Conservation (phyloP, 2,329 filamentous ascomycete genomes). For the Talaromyces sp. region DNA sequence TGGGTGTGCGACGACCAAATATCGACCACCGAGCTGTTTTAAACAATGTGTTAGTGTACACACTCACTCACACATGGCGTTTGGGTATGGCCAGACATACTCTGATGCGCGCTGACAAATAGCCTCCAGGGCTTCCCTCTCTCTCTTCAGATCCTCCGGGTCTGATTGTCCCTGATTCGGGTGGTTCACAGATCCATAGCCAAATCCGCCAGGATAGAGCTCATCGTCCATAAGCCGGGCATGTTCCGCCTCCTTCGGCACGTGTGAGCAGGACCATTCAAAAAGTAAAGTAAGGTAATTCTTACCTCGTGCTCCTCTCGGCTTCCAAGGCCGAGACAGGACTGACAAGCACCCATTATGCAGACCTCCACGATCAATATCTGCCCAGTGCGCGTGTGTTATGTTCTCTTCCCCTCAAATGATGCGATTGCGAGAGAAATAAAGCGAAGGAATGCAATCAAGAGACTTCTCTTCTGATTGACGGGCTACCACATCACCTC, state of each 20-base stretch:
- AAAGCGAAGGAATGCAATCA: not conserved
- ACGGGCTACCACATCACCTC: not conserved
- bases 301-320: conserved; percentile 33
- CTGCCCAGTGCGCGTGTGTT: not conserved
- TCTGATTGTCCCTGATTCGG: conserved; percentile 33
- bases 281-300: not conserved
- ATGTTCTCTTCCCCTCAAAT: not conserved
- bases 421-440: not conserved
- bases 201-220: conserved; percentile 38
- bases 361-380: not conserved
- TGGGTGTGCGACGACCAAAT: conserved; percentile 40
- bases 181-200: conserved; percentile 36
- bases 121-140: conserved; percentile 40
- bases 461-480: not conserved
- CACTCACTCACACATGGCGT: not conserved
- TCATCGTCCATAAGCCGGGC: conserved; percentile 41
- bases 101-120: conserved; percentile 44
- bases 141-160: conserved; percentile 36
- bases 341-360: conserved; percentile 40
- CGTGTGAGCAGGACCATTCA: not conserved
- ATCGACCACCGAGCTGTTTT: conserved; percentile 36
- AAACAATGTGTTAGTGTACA: not conserved
- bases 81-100: conserved; percentile 17
- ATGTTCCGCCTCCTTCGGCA: conserved; percentile 31
- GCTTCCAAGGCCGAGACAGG: conserved; percentile 35